Evolutionary conservation across 2,329 filamentous ascomycete species (phyloP), one percentile per base, ranked within the genome.

Genomic region (Microdochium paspali): DNA sequence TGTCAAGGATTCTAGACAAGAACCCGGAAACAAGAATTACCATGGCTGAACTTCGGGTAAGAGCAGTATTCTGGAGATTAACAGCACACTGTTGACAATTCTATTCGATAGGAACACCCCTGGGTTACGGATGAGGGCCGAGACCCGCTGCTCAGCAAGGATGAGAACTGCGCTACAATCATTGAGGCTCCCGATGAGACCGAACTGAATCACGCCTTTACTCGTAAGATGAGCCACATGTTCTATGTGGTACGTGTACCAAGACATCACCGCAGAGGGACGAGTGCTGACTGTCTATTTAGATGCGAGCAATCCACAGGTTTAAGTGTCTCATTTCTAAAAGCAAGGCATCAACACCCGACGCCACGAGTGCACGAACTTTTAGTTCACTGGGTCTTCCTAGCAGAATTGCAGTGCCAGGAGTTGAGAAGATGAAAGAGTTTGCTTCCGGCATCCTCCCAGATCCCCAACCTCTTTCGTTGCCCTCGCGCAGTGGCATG

Each of bases 131-230:
- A 81, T 58, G 68, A 78, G 48, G 90, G 89, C 13, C 76, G 71
- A 7, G 91, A 97, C 63, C 80, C 80, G 51, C 71, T 98, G 13
- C 73, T 97, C 12, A 80, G 88, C 7, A 77, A 80, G 42, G 85
- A 90, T 53, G 90, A 96, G 60, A 98, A 98, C 56, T 94, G 87
- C 40, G 79, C 84, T 10, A 77, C 90, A 53, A 70, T 89, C 15
- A 74, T 97, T 26, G 87, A 90, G 51, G 79, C 83, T 4, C 91
- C 91, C 1, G 97, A 91, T 49, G 87, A 93, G 56, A 82, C 90
- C 48, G 93, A 98, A 66, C 79, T 96, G 60, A 89, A 89, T 57
- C 82, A 85, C 53, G 93, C 93, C 13, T 94, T 97, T 53, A 97
- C 93, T 2, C 80, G 80, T 23, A 94, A 90, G 59, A 90, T 97